Evolutionary conservation across 2,329 filamentous ascomycete species (phyloP), one percentile per base, ranked within the genome.

Genomic region (Hirsutella rhossiliensis): DNA sequence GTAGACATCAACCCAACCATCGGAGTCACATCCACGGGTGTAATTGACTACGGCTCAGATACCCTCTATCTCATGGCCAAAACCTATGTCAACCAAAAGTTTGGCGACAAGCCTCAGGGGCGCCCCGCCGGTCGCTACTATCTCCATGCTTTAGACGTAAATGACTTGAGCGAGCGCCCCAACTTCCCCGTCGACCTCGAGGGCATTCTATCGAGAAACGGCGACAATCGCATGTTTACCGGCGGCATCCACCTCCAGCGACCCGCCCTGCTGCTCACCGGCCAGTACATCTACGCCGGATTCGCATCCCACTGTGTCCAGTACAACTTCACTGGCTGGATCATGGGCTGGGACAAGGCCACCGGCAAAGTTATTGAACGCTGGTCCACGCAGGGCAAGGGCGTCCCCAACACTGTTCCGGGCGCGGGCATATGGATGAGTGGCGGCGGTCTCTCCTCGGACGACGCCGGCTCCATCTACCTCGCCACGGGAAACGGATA

Each of bases 241-340:
- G 72, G 71, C 4, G 74, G 74, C 0, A 66, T 72, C 4, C 64
- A 73, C 32, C 63, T 73, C 29, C 73, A 77, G 50, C 62, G 72
- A 8, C 70, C 74, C 0, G 67, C 62, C 4, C 54, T 78, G 12
- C 58, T 68, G 1, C 59, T 70, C 20, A 56, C 68, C 0, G 69
- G 69, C 2, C 61, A 67, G 42, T 65, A 62, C 38, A 58, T 78
- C 6, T 75, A 75, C 43, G 70, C 66, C 0, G 72, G 64, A 0
- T 76, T 77, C 47, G 73, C 71, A 0, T 73, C 71, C 11, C 69
- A 76, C 47, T 78, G 73, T 41, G 73, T 75, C 20, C 63, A 70
- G 44, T 77, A 69, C 54, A 74, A 77, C 52, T 75, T 75, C 48
- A 75, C 72, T 1, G 71, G 72, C 20, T 69, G 67, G 60, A 59